A percentile compares a stretch with the other conserved stretches of the same genome.
These are phyloP conservation scores for Linaria vulgaris DNA, from an alignment of 257 asterid species.

Conservation along the genomic window DNA sequence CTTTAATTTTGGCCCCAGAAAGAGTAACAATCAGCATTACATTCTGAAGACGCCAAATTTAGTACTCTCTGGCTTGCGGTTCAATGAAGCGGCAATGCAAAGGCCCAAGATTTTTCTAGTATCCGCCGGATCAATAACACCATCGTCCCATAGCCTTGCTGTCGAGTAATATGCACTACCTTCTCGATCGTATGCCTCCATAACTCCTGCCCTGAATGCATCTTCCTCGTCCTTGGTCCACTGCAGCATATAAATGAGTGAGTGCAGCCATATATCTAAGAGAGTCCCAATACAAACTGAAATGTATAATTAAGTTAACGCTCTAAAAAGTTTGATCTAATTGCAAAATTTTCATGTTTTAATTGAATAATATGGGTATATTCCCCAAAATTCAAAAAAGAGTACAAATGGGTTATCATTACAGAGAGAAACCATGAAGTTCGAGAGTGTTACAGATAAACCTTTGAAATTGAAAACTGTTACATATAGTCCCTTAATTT, in stretches of 20 bases:
- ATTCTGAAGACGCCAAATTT: slow-evolving; percentile 91
- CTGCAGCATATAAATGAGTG: slow-evolving; percentile 33
- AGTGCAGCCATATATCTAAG: slow-evolving; percentile 3
- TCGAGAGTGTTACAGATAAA: too few relatives aligned
- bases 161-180: slow-evolving; percentile 89
- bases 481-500: too few relatives aligned
- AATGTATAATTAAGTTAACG: too few relatives aligned
- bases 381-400: too few relatives aligned
- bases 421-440: too few relatives aligned
- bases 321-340: too few relatives aligned
- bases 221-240: slow-evolving; percentile 93
- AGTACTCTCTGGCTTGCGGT: slow-evolving; percentile 59
- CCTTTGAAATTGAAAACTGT: too few relatives aligned
- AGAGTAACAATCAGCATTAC: slow-evolving; percentile 32
- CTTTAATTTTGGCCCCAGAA: too few relatives aligned
- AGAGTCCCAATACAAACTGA: too few relatives aligned
- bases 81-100: slow-evolving; percentile 68
- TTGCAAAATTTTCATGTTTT: too few relatives aligned
- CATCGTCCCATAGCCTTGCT: slow-evolving; percentile 97
- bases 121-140: slow-evolving; percentile 91
- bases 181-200: slow-evolving; percentile 81
- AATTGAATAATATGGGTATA: too few relatives aligned
- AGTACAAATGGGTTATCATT: too few relatives aligned
- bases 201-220: slow-evolving; percentile 64
- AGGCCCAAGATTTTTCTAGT: slow-evolving; percentile 81